Percentiles rank a stretch among this genome's conserved stretches.
phyloP scores from a whole-genome alignment of 352 stramenopile genomes.

The Pythium apleroticum region DNA sequence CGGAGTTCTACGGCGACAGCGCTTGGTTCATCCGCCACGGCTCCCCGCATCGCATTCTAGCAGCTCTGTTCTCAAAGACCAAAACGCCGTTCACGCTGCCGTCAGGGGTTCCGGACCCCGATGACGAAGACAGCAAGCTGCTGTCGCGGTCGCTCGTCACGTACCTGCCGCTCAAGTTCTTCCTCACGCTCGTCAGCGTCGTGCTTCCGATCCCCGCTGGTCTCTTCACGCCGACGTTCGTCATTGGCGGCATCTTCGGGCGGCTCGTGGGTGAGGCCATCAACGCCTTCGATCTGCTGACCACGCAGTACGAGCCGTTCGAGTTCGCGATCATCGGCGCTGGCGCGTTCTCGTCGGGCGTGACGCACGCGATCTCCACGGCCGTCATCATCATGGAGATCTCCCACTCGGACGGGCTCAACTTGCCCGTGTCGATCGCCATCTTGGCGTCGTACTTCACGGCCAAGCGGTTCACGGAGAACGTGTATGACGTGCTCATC shows the following conservation, averaged over 20 bases:
- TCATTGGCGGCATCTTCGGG: conserved; percentile 83
- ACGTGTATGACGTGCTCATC: conserved; percentile 90
- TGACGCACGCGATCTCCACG: conserved; percentile 92
- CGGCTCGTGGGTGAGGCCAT: conserved; percentile 79
- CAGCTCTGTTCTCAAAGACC: conserved; percentile 62
- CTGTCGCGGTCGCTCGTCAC: conserved; percentile 79
- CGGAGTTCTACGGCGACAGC: conserved; percentile 78
- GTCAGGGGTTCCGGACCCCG: conserved; percentile 7
- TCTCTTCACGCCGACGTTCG: conserved; percentile 84
- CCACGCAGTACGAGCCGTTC: conserved; percentile 83
- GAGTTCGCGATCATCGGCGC: conserved; percentile 93
- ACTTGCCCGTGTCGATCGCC: conserved; percentile 85
- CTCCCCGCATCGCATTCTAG: conserved; percentile 61
- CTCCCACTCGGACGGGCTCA: conserved; percentile 82
- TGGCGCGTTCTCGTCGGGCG: conserved; percentile 88
- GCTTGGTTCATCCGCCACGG: conserved; percentile 81
- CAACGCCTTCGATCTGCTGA: conserved; percentile 52
- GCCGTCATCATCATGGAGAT: conserved; percentile 95
- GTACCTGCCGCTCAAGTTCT: conserved; percentile 73
- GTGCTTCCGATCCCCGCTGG: conserved; percentile 72
- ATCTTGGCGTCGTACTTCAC: conserved; percentile 91
- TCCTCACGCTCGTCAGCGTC: conserved; percentile 79
- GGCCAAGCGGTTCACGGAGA: conserved; percentile 88
- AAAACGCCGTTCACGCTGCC: conserved; percentile 45
- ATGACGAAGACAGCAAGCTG: conserved; percentile 44